phyloP scores from a whole-genome alignment of 2,329 filamentous ascomycete genomes.

The Trichoderma endophyticum region DNA sequence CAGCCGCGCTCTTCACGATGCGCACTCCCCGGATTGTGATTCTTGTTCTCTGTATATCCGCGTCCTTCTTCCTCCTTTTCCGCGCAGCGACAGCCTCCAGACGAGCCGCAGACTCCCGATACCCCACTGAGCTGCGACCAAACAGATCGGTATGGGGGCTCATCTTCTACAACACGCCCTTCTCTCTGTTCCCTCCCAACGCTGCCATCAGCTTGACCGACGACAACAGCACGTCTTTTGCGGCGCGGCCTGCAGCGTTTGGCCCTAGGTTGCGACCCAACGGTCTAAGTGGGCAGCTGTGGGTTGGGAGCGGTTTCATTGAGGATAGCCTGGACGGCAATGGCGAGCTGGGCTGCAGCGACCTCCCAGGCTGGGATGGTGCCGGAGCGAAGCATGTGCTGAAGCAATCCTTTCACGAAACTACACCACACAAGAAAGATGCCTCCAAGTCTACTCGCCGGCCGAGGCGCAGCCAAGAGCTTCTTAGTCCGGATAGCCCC shows the following conservation, averaged over 20 bases:
- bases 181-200: conserved; percentile 89
- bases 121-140: conserved; percentile 24
- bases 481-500: conserved; percentile 27
- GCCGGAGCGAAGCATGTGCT: conserved; percentile 47
- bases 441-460: conserved; percentile 21
- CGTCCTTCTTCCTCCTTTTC: conserved; percentile 54
- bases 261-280: conserved; percentile 72
- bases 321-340: conserved; percentile 71
- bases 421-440: conserved; percentile 24
- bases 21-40: conserved; percentile 54
- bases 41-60: conserved; percentile 51
- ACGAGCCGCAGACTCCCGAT: conserved; percentile 26
- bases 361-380: conserved; percentile 84
- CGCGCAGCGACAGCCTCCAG: conserved; percentile 46
- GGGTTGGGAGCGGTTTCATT: conserved; percentile 89
- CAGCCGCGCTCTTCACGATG: conserved; percentile 39
- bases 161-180: conserved; percentile 71
- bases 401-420: conserved; percentile 38
- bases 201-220: conserved; percentile 95
- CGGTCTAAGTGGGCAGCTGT: conserved; percentile 84
- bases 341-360: conserved; percentile 90
- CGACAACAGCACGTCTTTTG: conserved; percentile 96
- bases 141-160: conserved; percentile 40
- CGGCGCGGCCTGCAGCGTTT: conserved; percentile 89
- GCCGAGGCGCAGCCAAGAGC: conserved; percentile 23